Evolutionary conservation across 768 basidiomycete genomes (phyloP), one percentile per base, ranked within the genome.

Genomic region (Filobasidium wieringae): DNA sequence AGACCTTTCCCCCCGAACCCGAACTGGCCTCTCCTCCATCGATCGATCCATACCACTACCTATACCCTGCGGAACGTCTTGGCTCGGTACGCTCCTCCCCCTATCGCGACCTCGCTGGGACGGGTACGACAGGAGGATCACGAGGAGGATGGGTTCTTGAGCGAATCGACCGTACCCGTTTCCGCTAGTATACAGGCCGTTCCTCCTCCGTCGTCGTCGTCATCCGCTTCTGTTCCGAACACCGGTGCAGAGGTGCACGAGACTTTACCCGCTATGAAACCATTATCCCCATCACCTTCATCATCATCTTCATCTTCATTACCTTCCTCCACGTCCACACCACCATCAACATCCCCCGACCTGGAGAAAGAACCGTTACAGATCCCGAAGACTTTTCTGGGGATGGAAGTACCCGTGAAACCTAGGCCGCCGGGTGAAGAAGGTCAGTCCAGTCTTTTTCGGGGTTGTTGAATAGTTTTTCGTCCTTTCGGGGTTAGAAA

Each of bases 361-460:
- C 19, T 36, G 12, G 8, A 36, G 30, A 19, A 45, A 8, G 39
- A 17, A 39, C 24, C 8, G 30, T 40, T 36, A 49, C 24, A 53
- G 61, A 62, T 37, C 19, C 47, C 9, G 19, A 52, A 27, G 11
- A 15, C 37, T 15, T 37, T 1, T 50, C 39, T 45, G 70, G 72
- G 8, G 60, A n/a, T 73, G 1, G 15, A 53, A 15, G 59, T 74
- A 6, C 72, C 70, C 2, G 60, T 62, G 1, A 74, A 69, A 57
- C 72, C 72, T 14, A 52, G 43, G 7, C 63, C 67, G 5, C 72
- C 72, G 11, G 70, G 64, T 2, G 71, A 70, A 58, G 72, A 74
- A 58, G 72, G 72, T 72, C 17, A 57, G 66, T 67, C 24, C 11
- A 29, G 15, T 5, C 14, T 26, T 7, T 36, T 24, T 33, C 39